Evolutionary conservation across 192 early-diverging fungal species (phyloP).

Genomic region (Podochytrium sp.): DNA sequence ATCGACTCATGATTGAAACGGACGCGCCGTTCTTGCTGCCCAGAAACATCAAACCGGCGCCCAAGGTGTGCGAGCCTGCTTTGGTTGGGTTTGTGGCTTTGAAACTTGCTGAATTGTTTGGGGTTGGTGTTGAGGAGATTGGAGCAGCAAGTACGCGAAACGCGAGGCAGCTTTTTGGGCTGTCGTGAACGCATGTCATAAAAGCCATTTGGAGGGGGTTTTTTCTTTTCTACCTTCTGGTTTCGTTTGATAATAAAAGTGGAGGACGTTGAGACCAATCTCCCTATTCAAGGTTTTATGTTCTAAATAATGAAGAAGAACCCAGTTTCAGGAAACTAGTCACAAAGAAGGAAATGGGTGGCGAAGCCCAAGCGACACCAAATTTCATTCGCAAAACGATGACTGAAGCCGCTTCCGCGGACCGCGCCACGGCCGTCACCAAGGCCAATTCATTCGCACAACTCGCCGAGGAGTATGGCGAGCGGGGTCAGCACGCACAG

Average conservation of each 20-base stretch:
- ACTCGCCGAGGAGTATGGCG: slow-evolving; percentile 65
- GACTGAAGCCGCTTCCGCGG: background rate
- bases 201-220: background rate
- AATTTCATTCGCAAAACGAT: background rate
- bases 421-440: slow-evolving; percentile 11
- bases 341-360: too few species aligned
- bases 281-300: background rate
- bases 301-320: too few species aligned
- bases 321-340: too few species aligned
- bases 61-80: slow-evolving; percentile 24
- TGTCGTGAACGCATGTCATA: background rate
- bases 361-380: too few species aligned
- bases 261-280: background rate
- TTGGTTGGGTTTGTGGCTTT: slow-evolving; percentile 26
- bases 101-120: slow-evolving; percentile 30
- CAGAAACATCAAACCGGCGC: slow-evolving; percentile 32
- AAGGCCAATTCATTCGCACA: slow-evolving; percentile 71
- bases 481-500: slow-evolving; percentile 57
- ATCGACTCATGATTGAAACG: slow-evolving; percentile 90
- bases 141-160: slow-evolving; percentile 19
- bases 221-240: background rate
- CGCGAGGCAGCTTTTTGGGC: background rate
- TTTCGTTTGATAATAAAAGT: background rate
- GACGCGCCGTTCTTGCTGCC: slow-evolving; percentile 46
- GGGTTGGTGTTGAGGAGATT: background rate